Percentiles rank a stretch among this genome's conserved stretches.
Evolutionary conservation across 768 basidiomycete species (phyloP).

Genomic region (Trametes maxima): DNA sequence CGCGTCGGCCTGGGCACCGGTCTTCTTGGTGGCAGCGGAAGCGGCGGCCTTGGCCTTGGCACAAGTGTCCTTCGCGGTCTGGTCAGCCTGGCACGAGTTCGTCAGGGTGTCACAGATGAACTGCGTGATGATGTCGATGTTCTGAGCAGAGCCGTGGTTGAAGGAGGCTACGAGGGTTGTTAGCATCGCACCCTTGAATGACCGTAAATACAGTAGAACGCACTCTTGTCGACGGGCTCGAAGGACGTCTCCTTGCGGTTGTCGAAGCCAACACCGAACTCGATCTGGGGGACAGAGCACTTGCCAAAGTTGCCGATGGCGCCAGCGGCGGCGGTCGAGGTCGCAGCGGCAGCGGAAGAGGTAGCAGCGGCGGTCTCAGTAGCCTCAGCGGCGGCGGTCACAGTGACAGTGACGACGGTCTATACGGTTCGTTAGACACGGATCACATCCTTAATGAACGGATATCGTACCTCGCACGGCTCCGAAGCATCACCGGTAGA

Average conservation of each 20-base stretch:
- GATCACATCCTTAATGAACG: not conserved
- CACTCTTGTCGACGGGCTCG: slow-evolving; percentile 50
- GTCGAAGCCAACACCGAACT: slow-evolving; percentile 58
- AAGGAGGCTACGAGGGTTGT: slow-evolving; percentile 40
- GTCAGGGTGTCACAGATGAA: slow-evolving; percentile 57
- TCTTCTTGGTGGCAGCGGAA: slow-evolving; percentile 29
- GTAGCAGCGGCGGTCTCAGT: slow-evolving; percentile 18
- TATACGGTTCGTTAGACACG: not conserved
- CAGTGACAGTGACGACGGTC: slow-evolving; percentile 18
- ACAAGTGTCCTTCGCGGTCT: slow-evolving; percentile 55
- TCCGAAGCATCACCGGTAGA: slow-evolving; percentile 12
- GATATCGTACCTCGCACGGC: slow-evolving; percentile 13
- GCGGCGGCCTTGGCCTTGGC: slow-evolving; percentile 36
- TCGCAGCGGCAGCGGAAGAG: slow-evolving; percentile 18
- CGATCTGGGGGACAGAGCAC: slow-evolving; percentile 56
- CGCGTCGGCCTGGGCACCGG: slow-evolving; percentile 59
- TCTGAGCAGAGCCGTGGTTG: slow-evolving; percentile 61
- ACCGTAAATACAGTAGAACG: slow-evolving; percentile 9
- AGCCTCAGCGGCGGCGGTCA: slow-evolving; percentile 19
- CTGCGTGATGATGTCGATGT: slow-evolving; percentile 60
- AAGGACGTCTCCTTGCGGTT: slow-evolving; percentile 56
- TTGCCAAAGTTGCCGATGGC: slow-evolving; percentile 49
- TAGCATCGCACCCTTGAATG: not conserved
- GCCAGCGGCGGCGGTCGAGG: slow-evolving; percentile 17
- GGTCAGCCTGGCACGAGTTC: slow-evolving; percentile 57